A percentile compares a stretch with the other conserved stretches of the same genome.
Conservation (phyloP, 768 basidiomycete species). For the Paxillus rubicundulus region DNA sequence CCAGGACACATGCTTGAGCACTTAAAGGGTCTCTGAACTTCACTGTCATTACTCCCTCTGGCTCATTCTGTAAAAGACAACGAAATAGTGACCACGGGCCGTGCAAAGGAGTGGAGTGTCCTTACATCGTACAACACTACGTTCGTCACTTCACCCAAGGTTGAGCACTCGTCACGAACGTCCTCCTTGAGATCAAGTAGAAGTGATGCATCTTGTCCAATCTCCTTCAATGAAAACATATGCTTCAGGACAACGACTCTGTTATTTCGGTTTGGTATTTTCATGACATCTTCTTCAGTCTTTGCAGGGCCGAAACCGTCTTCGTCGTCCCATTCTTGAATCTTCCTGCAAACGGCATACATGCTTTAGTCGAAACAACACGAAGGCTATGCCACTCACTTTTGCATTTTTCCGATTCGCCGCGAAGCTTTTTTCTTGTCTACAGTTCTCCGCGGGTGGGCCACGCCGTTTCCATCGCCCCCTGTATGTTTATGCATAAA, state of each 20-base stretch:
- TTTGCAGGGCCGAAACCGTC: slow-evolving; percentile 82
- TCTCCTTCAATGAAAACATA: slow-evolving; percentile 88
- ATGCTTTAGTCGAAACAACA: not conserved
- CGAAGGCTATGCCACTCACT: slow-evolving; percentile 41
- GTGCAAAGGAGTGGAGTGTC: slow-evolving; percentile 10
- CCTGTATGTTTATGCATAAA: slow-evolving; percentile 66
- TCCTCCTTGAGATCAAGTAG: slow-evolving; percentile 95
- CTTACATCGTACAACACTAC: slow-evolving; percentile 93
- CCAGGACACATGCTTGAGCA: slow-evolving; percentile 89
- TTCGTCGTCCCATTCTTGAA: slow-evolving; percentile 92
- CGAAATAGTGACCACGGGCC: slow-evolving; percentile 2
- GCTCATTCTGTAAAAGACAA: slow-evolving; percentile 64
- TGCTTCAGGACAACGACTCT: slow-evolving; percentile 91
- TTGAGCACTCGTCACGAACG: slow-evolving; percentile 89
- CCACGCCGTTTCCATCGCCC: slow-evolving; percentile 38
- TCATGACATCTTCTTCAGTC: slow-evolving; percentile 50
- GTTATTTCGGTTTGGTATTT: slow-evolving; percentile 50
- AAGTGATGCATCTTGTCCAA: slow-evolving; percentile 81
- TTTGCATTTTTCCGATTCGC: slow-evolving; percentile 84
- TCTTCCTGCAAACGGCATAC: slow-evolving; percentile 58
- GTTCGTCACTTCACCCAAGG: slow-evolving; percentile 92
- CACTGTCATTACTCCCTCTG: slow-evolving; percentile 92
- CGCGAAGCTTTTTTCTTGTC: slow-evolving; percentile 77
- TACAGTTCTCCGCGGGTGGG: slow-evolving; percentile 57
- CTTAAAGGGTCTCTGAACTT: slow-evolving; percentile 92